A percentile compares a stretch with the other conserved stretches of the same genome.
These are phyloP conservation scores for Canavalia ensiformis DNA, from an alignment of 306 rosid species.

Conservation along the genomic window DNA sequence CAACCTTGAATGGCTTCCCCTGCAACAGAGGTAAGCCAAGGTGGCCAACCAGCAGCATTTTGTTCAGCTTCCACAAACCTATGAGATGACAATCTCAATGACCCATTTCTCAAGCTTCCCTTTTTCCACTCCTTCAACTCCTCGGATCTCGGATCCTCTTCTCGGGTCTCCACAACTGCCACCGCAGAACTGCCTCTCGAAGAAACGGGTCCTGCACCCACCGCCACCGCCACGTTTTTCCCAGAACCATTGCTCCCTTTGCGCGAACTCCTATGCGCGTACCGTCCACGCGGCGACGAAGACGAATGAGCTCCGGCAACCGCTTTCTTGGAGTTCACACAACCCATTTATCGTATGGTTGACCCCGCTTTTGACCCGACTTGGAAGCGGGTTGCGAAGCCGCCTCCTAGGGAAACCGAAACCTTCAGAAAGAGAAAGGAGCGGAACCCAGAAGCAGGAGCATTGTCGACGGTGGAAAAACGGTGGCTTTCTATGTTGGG, in stretches of 20 bases:
- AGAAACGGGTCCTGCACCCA: too few species aligned
- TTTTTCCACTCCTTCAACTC: slow-evolving; percentile 13
- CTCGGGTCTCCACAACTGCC: background rate
- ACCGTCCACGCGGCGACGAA: slow-evolving; percentile 6
- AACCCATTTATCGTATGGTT: slow-evolving; percentile 71
- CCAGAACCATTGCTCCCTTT: slow-evolving; percentile 49
- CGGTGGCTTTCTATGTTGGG: background rate
- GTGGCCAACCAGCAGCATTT: slow-evolving; percentile 96
- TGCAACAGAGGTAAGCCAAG: slow-evolving; percentile 85
- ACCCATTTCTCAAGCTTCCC: slow-evolving; percentile 52
- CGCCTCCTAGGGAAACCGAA: slow-evolving; percentile 37
- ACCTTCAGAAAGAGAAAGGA: slow-evolving; percentile 32
- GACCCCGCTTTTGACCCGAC: background rate
- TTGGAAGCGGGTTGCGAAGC: slow-evolving; percentile 29
- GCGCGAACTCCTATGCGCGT: background rate
- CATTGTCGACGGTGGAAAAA: slow-evolving; percentile 35
- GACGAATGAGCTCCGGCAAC: background rate
- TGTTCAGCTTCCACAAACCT: slow-evolving; percentile 78
- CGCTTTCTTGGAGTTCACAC: slow-evolving; percentile 80
- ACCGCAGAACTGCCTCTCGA: too few species aligned
- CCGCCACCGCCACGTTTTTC: slow-evolving; percentile 20
- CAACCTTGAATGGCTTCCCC: slow-evolving; percentile 89
- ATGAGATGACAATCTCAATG: slow-evolving; percentile 54
- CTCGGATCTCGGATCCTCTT: background rate
- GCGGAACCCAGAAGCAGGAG: slow-evolving; percentile 29